Evolutionary conservation across 139 green algal species (phyloP).

Genomic region (Nannochloris sp.): DNA sequence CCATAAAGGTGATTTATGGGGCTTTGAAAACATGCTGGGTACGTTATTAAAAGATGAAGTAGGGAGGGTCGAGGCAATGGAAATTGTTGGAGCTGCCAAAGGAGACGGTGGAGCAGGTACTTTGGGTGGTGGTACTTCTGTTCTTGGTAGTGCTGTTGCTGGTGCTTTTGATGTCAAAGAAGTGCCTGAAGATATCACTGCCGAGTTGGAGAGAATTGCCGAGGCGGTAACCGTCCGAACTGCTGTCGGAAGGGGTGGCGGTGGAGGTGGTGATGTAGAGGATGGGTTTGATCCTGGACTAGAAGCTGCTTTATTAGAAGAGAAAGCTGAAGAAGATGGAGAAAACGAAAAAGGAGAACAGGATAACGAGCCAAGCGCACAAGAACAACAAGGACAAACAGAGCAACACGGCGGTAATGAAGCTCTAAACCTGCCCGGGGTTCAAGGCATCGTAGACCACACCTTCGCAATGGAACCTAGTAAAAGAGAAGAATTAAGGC

Average conservation of each 20-base stretch:
- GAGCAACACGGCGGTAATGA: background rate
- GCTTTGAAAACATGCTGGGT: constrained; percentile 47
- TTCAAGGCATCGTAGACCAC: background rate
- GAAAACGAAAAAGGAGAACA: background rate
- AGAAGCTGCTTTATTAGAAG: too few species aligned
- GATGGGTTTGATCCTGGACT: too few species aligned
- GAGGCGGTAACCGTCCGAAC: too few species aligned
- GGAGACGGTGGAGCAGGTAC: background rate
- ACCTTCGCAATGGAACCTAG: background rate
- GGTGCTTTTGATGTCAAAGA: background rate
- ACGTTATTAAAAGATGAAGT: too few species aligned
- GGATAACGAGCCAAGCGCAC: background rate
- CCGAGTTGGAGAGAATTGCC: background rate
- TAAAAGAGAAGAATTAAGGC: background rate
- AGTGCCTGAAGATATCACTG: background rate
- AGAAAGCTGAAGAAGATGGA: too few species aligned
- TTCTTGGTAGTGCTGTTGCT: background rate
- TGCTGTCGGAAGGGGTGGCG: too few species aligned
- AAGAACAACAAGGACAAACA: background rate
- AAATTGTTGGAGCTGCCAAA: constrained; percentile 10
- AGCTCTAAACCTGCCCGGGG: background rate
- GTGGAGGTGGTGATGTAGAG: too few species aligned
- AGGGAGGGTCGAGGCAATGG: constrained; percentile 16
- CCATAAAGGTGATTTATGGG: constrained; percentile 50
- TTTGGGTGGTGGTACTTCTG: background rate